Conservation (phyloP, 1,284 basidiomycete genomes). For the Ustilago cynodontis region DNA sequence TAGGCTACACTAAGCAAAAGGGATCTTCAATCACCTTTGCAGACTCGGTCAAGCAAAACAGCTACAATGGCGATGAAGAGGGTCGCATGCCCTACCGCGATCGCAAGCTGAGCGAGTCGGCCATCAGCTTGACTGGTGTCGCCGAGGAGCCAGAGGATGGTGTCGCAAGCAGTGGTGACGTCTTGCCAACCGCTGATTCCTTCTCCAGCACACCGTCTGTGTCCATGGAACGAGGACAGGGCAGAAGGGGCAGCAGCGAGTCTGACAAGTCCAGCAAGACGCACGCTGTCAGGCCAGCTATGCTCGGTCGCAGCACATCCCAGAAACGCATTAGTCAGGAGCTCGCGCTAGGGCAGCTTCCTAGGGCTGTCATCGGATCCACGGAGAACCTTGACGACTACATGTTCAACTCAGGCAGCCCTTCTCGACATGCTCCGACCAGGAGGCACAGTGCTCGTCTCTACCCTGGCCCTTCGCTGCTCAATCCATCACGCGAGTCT, state of each 20-base stretch:
- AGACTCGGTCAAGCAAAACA: slow-evolving; percentile 46
- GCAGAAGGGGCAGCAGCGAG: slow-evolving; percentile 48
- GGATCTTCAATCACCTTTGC: slow-evolving; percentile 56
- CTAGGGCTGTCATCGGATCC: slow-evolving; percentile 44
- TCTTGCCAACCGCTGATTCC: slow-evolving; percentile 14
- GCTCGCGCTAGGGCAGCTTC: slow-evolving; percentile 51
- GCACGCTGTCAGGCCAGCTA: slow-evolving; percentile 22
- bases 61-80: slow-evolving; percentile 52
- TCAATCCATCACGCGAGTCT: slow-evolving; percentile 59
- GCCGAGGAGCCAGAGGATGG: slow-evolving; percentile 58
- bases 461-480: slow-evolving; percentile 50
- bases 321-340: slow-evolving; percentile 63
- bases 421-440: slow-evolving; percentile 49
- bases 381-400: slow-evolving; percentile 54
- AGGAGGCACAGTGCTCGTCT: slow-evolving; percentile 60
- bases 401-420: slow-evolving; percentile 36
- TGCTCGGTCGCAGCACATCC: slow-evolving; percentile 47
- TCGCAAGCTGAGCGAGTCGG: slow-evolving; percentile 63
- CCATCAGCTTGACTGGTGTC: slow-evolving; percentile 59
- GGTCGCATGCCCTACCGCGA: slow-evolving; percentile 58
- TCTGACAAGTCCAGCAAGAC: slow-evolving; percentile 43
- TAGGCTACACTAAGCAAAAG: slow-evolving; percentile 16
- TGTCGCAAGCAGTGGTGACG: slow-evolving; percentile 3
- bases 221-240: slow-evolving; percentile 16
- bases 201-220: slow-evolving; percentile 25